These are phyloP conservation scores for Yamadazyma paraphyllophila DNA, from an alignment of 805 yeast species.

Conservation along the genomic window DNA sequence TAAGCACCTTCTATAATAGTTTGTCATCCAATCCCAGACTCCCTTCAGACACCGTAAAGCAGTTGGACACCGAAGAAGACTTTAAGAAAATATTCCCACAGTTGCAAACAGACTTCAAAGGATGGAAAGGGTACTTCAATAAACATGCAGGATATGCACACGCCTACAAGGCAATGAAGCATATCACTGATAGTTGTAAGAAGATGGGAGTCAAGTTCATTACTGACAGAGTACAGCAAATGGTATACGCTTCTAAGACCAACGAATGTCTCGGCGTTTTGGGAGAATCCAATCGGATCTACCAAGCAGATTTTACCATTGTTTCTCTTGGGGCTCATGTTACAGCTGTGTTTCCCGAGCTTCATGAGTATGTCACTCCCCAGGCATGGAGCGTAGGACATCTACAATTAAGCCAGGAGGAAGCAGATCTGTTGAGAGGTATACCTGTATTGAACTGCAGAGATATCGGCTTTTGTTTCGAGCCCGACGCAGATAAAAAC, in stretches of 20 bases:
- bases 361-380: constrained; percentile 9
- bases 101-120: constrained; percentile 15
- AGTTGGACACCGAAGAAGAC: constrained; percentile 26
- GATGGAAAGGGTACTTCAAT: constrained; percentile 25
- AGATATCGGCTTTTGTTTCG: constrained; percentile 16
- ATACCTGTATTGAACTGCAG: constrained; percentile 15
- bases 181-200: constrained; percentile 20
- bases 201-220: constrained; percentile 14
- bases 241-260: constrained; percentile 4
- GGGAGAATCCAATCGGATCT: not conserved
- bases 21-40: constrained; percentile 31
- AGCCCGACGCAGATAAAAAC: constrained; percentile 12
- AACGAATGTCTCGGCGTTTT: constrained; percentile 10
- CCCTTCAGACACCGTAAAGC: constrained; percentile 18
- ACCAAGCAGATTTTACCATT: constrained; percentile 13
- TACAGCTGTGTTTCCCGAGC: constrained; percentile 10
- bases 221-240: constrained; percentile 9
- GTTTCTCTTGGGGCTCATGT: constrained; percentile 14
- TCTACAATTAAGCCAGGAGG: constrained; percentile 9
- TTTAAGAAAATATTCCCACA: constrained; percentile 21
- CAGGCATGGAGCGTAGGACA: constrained; percentile 17
- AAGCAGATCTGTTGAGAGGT: constrained; percentile 7
- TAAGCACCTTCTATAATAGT: constrained; percentile 33
- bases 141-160: constrained; percentile 45
- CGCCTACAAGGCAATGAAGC: constrained; percentile 37